Conservation (phyloP, 305 asterid genomes). For the Fraxinus nigra region DNA sequence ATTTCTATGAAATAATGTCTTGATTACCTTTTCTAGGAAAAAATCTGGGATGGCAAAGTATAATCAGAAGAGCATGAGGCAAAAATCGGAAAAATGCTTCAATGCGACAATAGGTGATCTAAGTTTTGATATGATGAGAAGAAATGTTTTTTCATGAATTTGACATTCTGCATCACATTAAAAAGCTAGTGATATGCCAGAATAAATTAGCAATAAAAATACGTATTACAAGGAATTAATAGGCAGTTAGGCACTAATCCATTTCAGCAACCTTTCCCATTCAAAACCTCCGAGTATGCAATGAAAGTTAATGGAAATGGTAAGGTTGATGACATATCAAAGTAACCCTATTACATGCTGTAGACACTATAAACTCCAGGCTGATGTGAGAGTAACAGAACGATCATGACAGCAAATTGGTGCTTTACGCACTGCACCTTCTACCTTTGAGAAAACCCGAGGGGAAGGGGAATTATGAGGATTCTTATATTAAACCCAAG, state of each 20-base stretch:
- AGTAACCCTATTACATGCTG: not conserved
- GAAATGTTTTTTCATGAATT: constrained; percentile 10
- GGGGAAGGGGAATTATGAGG: not conserved
- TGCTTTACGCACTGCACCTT: not conserved
- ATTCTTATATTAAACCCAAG: not conserved
- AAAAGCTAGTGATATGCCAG: not conserved
- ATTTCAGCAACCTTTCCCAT: constrained; percentile 17
- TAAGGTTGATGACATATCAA: constrained; percentile 6
- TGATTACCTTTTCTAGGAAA: not conserved
- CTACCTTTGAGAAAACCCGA: not conserved
- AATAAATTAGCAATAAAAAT: not conserved
- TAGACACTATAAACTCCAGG: constrained; percentile 1
- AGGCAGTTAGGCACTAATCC: not conserved
- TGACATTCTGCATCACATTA: constrained; percentile 12
- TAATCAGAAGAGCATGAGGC: not conserved
- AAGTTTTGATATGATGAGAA: not conserved
- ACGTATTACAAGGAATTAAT: not conserved
- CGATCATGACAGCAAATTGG: not conserved
- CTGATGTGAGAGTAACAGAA: not conserved
- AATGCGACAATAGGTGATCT: not conserved
- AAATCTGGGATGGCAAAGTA: not conserved
- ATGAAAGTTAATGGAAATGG: not conserved
- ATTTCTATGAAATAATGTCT: not conserved
- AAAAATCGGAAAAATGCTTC: not conserved
- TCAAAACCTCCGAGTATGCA: not conserved